These are phyloP conservation scores for Pichia sp. DNA, from an alignment of 1,139 yeast species.

Conservation along the genomic window DNA sequence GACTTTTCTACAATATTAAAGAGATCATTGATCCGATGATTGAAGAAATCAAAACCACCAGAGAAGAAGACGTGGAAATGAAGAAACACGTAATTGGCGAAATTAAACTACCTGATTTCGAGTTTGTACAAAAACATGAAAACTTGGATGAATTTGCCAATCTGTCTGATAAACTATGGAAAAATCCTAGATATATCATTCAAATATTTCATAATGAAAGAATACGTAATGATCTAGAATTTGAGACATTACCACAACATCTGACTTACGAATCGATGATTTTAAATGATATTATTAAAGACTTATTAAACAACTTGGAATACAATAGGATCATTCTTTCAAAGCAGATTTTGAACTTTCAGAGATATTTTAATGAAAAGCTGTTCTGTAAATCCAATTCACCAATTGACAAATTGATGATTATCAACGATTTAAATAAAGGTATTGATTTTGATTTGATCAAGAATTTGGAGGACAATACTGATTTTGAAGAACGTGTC, in stretches of 20 bases:
- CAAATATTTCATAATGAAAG: slow-evolving; percentile 49
- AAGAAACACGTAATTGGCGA: slow-evolving; percentile 36
- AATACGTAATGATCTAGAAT: slow-evolving; percentile 24
- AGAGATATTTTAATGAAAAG: slow-evolving; percentile 59
- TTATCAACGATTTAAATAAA: slow-evolving; percentile 25
- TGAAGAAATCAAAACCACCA: slow-evolving; percentile 4
- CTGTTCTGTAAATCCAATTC: slow-evolving; percentile 81
- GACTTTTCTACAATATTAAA: slow-evolving; percentile 17
- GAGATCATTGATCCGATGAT: slow-evolving; percentile 12
- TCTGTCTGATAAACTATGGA: slow-evolving; percentile 41
- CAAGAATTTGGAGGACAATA: slow-evolving; percentile 27
- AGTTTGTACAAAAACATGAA: slow-evolving; percentile 27
- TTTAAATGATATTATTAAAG: slow-evolving; percentile 68
- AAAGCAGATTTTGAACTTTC: slow-evolving; percentile 70
- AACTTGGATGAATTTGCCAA: slow-evolving; percentile 18
- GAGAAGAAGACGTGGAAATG: slow-evolving; percentile 12
- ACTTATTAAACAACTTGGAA: slow-evolving; percentile 70
- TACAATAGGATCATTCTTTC: slow-evolving; percentile 87
- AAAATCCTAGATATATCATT: slow-evolving; percentile 51
- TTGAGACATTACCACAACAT: slow-evolving; percentile 68
- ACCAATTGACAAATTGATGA: slow-evolving; percentile 59
- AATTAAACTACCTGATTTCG: slow-evolving; percentile 38
- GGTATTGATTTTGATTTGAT: slow-evolving; percentile 27
- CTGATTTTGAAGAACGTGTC: slow-evolving; percentile 25
- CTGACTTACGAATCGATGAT: slow-evolving; percentile 53